Evolutionary conservation across 305 asterid species (phyloP).

Genomic region (Fraxinus dipetala): DNA sequence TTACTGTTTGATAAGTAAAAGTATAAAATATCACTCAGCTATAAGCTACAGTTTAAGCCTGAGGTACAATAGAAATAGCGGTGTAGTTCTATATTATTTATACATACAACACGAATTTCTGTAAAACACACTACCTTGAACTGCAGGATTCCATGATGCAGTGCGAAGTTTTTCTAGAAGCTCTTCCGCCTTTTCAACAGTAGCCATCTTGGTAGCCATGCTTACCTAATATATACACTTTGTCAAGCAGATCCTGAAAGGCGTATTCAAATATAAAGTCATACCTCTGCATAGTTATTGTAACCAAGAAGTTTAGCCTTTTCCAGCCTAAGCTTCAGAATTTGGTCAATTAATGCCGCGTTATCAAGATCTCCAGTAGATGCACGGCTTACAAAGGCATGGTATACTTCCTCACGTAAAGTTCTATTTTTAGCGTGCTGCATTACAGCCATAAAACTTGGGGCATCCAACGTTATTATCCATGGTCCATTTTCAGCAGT

Average conservation of each 20-base stretch:
- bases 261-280: background rate
- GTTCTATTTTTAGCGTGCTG: conserved; percentile 34
- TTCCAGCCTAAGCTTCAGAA: background rate
- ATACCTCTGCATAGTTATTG: conserved; percentile 44
- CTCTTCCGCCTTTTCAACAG: background rate
- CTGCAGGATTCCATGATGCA: background rate
- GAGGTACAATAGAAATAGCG: background rate
- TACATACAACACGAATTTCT: background rate
- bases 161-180: background rate
- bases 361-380: conserved; percentile 90
- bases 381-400: conserved; percentile 77
- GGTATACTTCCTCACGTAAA: conserved; percentile 92
- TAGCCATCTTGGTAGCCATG: background rate
- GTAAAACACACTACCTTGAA: background rate
- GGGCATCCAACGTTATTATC: conserved; percentile 86
- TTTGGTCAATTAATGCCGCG: conserved; percentile 49
- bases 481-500: conserved; percentile 91
- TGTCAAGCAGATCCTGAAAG: background rate
- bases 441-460: conserved; percentile 78
- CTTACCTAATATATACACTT: background rate
- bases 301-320: background rate
- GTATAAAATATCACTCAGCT: conserved; percentile 9
- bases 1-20: background rate
- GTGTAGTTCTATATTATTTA: background rate
- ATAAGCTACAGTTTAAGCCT: conserved; percentile 1